A percentile compares a stretch with the other conserved stretches of the same genome.
These are phyloP conservation scores for Sugiyamaella pinicola DNA, from an alignment of 1,139 yeast genomes.

Conservation along the genomic window DNA sequence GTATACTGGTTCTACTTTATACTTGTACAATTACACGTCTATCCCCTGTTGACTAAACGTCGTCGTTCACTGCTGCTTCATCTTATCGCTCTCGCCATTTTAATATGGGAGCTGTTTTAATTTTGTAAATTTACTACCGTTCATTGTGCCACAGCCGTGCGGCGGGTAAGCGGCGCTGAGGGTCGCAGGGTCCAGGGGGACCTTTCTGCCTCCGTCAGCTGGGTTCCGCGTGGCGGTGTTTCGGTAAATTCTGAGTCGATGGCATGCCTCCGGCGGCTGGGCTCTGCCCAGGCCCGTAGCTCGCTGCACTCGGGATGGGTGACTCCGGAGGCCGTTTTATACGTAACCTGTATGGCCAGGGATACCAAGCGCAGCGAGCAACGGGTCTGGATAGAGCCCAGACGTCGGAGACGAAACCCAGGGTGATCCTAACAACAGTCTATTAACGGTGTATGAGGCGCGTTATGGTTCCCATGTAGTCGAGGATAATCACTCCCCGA, in stretches of 20 bases:
- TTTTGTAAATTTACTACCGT: constrained; percentile 12
- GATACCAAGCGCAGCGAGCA: not conserved
- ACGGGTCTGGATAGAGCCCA: constrained; percentile 2
- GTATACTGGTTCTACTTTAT: not conserved
- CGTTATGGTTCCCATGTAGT: too few relatives aligned
- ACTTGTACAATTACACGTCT: not conserved
- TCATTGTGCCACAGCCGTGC: not conserved
- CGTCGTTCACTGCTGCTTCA: constrained; percentile 8
- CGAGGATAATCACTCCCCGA: constrained; percentile 12
- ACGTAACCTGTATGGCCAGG: not conserved
- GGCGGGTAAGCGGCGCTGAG: constrained; percentile 3
- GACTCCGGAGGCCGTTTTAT: too few relatives aligned
- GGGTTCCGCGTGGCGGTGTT: too few relatives aligned
- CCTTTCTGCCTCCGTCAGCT: not conserved
- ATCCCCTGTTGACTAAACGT: not conserved
- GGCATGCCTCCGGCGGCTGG: constrained; percentile 1
- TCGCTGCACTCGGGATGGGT: not conserved
- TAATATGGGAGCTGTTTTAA: constrained; percentile 12
- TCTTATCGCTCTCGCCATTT: constrained; percentile 1
- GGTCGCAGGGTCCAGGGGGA: not conserved
- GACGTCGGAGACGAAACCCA: not conserved
- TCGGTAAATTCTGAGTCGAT: too few relatives aligned
- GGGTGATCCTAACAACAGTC: not conserved
- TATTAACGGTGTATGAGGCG: too few relatives aligned
- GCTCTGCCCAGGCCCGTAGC: not conserved